phyloP scores from a whole-genome alignment of 2,329 filamentous ascomycete genomes.

The Cordyceps tenuipes region DNA sequence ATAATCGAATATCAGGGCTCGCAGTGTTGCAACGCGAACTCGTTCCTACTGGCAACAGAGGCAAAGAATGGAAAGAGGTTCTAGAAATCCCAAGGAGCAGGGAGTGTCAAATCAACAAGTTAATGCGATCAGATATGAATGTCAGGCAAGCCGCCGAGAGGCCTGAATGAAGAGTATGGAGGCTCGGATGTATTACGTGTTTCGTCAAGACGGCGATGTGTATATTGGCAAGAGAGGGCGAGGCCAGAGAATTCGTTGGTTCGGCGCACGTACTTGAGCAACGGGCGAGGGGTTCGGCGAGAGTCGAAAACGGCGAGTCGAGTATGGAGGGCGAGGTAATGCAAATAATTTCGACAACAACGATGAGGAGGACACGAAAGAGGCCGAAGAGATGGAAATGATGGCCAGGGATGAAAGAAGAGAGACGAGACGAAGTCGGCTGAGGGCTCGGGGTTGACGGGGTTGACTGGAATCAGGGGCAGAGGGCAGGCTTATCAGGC shows the following conservation, averaged over 20 bases:
- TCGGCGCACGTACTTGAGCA: slow-evolving; percentile 7
- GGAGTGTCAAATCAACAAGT: slow-evolving; percentile 8
- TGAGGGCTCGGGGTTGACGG: slow-evolving; percentile 6
- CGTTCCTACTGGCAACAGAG: slow-evolving; percentile 7
- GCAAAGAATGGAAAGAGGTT: slow-evolving; percentile 2
- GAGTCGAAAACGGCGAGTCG: neutral
- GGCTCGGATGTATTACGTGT: slow-evolving; percentile 11
- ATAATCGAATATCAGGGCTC: neutral
- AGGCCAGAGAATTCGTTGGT: slow-evolving; percentile 1
- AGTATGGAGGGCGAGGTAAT: neutral
- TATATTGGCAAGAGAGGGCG: slow-evolving; percentile 8
- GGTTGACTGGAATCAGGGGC: slow-evolving; percentile 10
- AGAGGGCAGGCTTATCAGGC: slow-evolving; percentile 8
- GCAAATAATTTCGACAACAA: slow-evolving; percentile 5
- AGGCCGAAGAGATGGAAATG: neutral
- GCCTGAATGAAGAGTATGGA: neutral
- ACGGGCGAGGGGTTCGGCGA: neutral
- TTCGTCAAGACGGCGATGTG: neutral
- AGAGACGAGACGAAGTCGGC: slow-evolving; percentile 9
- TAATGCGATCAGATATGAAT: slow-evolving; percentile 8
- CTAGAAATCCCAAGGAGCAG: neutral
- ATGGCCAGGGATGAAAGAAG: neutral
- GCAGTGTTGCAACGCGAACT: neutral
- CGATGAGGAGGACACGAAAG: neutral
- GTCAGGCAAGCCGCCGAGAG: neutral